Conservation (phyloP, 129 eudicot genomes). For the Tagetes patula region DNA sequence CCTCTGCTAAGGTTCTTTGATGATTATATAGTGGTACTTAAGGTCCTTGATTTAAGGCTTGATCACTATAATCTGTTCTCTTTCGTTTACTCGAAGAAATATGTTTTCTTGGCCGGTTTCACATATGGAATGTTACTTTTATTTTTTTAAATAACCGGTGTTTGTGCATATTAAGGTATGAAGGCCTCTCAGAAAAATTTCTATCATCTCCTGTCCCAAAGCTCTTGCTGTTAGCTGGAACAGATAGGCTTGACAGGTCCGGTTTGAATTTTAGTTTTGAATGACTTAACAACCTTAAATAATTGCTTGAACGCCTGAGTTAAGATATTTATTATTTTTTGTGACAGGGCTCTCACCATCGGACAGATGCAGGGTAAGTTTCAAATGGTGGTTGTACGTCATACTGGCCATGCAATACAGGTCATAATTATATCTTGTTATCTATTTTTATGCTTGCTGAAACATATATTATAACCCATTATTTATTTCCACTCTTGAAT, state of each 20-base stretch:
- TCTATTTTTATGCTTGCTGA: neutral
- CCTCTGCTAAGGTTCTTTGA: neutral
- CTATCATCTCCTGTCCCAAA: conserved; percentile 81
- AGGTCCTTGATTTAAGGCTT: neutral
- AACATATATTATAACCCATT: neutral
- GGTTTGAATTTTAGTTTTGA: neutral
- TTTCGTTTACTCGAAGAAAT: neutral
- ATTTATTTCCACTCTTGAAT: conserved; percentile 11
- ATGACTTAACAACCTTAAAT: neutral
- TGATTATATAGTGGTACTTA: neutral
- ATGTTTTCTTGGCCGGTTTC: neutral
- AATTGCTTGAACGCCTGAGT: neutral
- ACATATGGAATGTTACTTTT: neutral
- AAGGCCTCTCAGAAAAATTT: conserved; percentile 91
- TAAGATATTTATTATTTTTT: conserved; percentile 1
- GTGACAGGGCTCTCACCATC: conserved; percentile 84
- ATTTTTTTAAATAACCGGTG: neutral
- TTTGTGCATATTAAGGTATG: conserved; percentile 65
- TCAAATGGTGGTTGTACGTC: conserved; percentile 95
- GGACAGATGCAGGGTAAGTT: conserved; percentile 99
- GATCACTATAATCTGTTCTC: neutral
- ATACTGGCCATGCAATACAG: conserved; percentile 99
- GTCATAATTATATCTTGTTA: conserved; percentile 31
- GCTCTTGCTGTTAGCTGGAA: conserved; percentile 90
- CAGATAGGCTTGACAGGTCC: conserved; percentile 96